Evolutionary conservation across 179 eudicot species (phyloP).

Genomic region (Dionaea muscipula): DNA sequence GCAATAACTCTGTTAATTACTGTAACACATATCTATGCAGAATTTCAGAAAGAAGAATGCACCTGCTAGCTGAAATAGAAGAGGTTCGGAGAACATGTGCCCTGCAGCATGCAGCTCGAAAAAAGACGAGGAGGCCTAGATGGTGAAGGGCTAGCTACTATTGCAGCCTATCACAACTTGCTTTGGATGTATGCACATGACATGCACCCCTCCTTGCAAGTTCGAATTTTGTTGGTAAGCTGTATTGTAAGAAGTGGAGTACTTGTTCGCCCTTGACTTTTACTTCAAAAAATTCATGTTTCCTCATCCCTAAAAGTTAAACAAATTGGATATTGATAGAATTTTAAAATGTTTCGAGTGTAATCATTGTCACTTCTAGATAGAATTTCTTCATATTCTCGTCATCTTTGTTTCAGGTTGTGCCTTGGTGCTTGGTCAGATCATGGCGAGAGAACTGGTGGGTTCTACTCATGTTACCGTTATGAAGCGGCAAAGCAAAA

Average conservation of each 20-base stretch:
- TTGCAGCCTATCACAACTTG: too few species aligned
- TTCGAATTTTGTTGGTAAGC: slow-evolving; percentile 58
- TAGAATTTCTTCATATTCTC: not conserved
- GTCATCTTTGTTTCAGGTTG: slow-evolving; percentile 34
- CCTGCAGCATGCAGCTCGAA: slow-evolving; percentile 82
- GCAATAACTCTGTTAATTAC: not conserved
- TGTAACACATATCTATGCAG: slow-evolving; percentile 27
- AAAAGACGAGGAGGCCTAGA: slow-evolving; percentile 55
- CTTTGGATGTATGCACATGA: slow-evolving; percentile 74
- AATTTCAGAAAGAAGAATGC: slow-evolving; percentile 61
- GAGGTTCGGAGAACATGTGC: slow-evolving; percentile 90
- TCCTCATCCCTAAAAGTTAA: not conserved
- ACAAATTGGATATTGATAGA: too few species aligned
- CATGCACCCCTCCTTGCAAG: slow-evolving; percentile 61
- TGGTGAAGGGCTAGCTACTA: slow-evolving; percentile 57
- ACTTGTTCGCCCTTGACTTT: not conserved
- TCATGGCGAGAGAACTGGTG: slow-evolving; percentile 73
- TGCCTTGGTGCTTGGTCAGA: slow-evolving; percentile 70
- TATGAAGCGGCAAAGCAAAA: slow-evolving; percentile 69
- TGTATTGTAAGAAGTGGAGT: not conserved
- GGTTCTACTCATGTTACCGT: slow-evolving; percentile 70
- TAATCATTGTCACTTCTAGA: too few species aligned
- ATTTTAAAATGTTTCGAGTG: too few species aligned
- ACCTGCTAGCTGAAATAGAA: slow-evolving; percentile 59
- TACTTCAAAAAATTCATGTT: not conserved